Percentiles rank a stretch among this genome's conserved stretches.
Conservation (phyloP, 208 protist genomes). For the Leishmania tarentolae region DNA sequence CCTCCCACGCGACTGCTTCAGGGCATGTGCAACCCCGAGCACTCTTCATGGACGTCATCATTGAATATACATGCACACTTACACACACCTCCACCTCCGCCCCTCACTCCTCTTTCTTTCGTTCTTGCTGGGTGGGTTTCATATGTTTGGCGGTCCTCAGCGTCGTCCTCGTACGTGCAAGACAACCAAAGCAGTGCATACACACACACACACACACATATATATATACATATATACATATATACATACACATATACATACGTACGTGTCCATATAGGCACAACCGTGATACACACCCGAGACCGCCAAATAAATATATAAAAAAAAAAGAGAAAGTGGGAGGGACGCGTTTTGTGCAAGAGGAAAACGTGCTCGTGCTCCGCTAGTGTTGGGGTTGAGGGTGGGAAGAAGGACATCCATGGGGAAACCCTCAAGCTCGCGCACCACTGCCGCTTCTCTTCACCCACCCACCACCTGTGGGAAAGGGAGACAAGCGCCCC, state of each 20-base stretch:
- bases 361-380: background rate
- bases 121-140: background rate
- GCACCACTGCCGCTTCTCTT: background rate
- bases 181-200: background rate
- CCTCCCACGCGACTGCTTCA: background rate
- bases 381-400: background rate
- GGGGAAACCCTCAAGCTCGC: background rate
- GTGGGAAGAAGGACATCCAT: background rate
- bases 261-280: background rate
- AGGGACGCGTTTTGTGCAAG: background rate
- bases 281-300: too few species aligned
- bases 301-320: too few species aligned
- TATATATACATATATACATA: background rate
- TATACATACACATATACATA: background rate
- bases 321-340: background rate
- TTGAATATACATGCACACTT: background rate
- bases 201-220: background rate
- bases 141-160: background rate
- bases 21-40: background rate
- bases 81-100: background rate
- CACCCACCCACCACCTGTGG: background rate
- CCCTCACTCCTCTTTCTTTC: background rate
- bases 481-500: background rate
- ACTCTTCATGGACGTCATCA: background rate
- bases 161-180: background rate